A percentile compares a stretch with the other conserved stretches of the same genome.
These are phyloP conservation scores for Ceratocystis cacaofunesta DNA, from an alignment of 2,329 filamentous ascomycete species.

Conservation along the genomic window DNA sequence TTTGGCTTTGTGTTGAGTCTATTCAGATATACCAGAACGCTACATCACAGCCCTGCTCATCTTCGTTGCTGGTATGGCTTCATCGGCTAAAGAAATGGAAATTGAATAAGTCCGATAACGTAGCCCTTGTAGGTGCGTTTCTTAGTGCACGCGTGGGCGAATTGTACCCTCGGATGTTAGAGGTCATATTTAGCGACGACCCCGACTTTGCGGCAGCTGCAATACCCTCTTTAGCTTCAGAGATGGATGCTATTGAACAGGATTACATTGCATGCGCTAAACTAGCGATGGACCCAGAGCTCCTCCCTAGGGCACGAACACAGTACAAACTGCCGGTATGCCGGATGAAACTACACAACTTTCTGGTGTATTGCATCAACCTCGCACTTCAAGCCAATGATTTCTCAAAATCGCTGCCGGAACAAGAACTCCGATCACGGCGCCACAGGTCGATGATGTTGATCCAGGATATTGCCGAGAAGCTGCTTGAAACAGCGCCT, in stretches of 20 bases:
- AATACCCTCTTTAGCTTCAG: not conserved
- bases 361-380: slow-evolving; percentile 11
- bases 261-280: slow-evolving; percentile 1
- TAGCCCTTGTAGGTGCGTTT: slow-evolving; percentile 9
- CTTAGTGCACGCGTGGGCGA: slow-evolving; percentile 6
- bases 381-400: slow-evolving; percentile 3
- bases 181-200: slow-evolving; percentile 1
- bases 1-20: slow-evolving; percentile 16
- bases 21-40: slow-evolving; percentile 16
- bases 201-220: slow-evolving; percentile 9
- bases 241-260: slow-evolving; percentile 4
- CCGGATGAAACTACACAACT: slow-evolving; percentile 14
- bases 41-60: slow-evolving; percentile 7
- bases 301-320: not conserved
- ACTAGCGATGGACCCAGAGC: not conserved
- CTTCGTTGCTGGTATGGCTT: slow-evolving; percentile 9
- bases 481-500: slow-evolving; percentile 10
- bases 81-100: slow-evolving; percentile 11
- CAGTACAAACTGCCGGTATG: slow-evolving; percentile 14
- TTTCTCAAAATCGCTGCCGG: not conserved
- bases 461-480: slow-evolving; percentile 10
- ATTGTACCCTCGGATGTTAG: slow-evolving; percentile 11
- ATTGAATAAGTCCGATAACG: not conserved
- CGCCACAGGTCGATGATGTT: slow-evolving; percentile 6
- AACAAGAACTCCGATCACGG: not conserved